Base-by-base conservation (phyloP, 352 stramenopile species). In the Phytophthora pistaciae region DNA sequence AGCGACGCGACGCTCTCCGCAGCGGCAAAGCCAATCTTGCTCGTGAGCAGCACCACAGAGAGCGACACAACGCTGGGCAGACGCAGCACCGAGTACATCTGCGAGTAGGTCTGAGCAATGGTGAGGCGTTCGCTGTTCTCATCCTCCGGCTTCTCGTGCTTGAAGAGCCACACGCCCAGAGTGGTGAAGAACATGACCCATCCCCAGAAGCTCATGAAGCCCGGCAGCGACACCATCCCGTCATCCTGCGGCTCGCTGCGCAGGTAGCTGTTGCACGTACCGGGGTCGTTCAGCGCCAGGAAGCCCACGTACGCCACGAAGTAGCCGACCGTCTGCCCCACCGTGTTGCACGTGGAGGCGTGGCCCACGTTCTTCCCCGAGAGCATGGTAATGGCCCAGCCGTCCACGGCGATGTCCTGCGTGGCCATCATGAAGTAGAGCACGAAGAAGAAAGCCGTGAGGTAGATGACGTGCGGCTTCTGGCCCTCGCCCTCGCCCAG, bases 371-470 rank as follows among this genome's bases (percentile, higher is more conserved):
- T 99, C 71, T 99, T 96, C 42, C 91, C 87, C 42, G 88, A 98
- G 38, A 99, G 88, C 98, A 99, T 99, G 0, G 98, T 99, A 38
- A 99, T 88, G n/a, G 98, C 98, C 98, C 98, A 99, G 18, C 98
- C 98, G 75, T 99, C 98, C 8, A 99, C 98, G 9, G 98, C 98
- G 72, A 99, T 99, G 78, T 99, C 98, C 80, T 99, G 98, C 46
- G 98, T 99, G 3, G 98, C 98, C 95, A 99, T 99, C 66, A 99
- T 95, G 73, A 99, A 98, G 83, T 99, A 99, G 23, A 99, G 82
- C 55, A 96, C 83, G 75, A 99, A 99, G 88, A 99, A 99, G 75
- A 99, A 99, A 25, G 75, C 68, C 18, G 98, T 99, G 52, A 99
- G 88, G 72, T 92, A 91, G 38, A 92, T 76, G n/a, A 99, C 93